These are phyloP conservation scores for Rhizoctonia solani DNA, from an alignment of 1,284 basidiomycete species.

Conservation along the genomic window DNA sequence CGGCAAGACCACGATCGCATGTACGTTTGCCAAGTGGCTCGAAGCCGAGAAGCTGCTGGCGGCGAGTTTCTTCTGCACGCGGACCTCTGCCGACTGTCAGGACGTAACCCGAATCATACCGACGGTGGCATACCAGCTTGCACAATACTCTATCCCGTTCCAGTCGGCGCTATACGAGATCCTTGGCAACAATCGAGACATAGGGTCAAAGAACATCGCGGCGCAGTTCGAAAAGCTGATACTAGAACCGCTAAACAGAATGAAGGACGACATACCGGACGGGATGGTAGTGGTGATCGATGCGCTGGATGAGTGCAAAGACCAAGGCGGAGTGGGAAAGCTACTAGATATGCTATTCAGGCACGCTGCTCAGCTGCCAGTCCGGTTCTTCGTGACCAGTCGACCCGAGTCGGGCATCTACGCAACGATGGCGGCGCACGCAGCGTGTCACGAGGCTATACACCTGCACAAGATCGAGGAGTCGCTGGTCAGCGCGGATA, in stretches of 20 bases:
- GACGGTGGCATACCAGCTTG: slow-evolving; percentile 43
- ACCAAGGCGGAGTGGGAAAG: neutral
- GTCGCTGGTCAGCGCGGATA: neutral
- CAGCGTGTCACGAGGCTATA: neutral
- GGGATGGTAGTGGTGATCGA: slow-evolving; percentile 38
- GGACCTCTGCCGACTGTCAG: slow-evolving; percentile 39
- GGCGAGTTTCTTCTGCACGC: slow-evolving; percentile 44
- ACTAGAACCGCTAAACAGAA: neutral
- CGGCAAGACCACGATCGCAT: slow-evolving; percentile 43
- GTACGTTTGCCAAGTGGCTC: slow-evolving; percentile 39
- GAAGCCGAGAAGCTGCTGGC: slow-evolving; percentile 37
- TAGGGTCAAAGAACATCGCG: slow-evolving; percentile 39
- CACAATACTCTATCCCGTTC: slow-evolving; percentile 24
- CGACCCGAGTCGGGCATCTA: slow-evolving; percentile 39
- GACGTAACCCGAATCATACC: slow-evolving; percentile 38
- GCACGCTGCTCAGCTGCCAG: slow-evolving; percentile 40
- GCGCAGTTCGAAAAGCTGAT: slow-evolving; percentile 40
- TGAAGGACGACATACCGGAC: neutral
- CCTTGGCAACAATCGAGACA: slow-evolving; percentile 33
- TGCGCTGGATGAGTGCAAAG: slow-evolving; percentile 46
- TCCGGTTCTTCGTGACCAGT: slow-evolving; percentile 46
- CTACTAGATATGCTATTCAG: slow-evolving; percentile 41
- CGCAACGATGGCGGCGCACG: neutral
- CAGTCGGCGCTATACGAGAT: neutral
- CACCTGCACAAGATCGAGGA: slow-evolving; percentile 16